Evolutionary conservation across 2,329 filamentous ascomycete genomes (phyloP), one percentile per base, ranked within the genome.

Genomic region (Lasiodiplodia hormozganensis): DNA sequence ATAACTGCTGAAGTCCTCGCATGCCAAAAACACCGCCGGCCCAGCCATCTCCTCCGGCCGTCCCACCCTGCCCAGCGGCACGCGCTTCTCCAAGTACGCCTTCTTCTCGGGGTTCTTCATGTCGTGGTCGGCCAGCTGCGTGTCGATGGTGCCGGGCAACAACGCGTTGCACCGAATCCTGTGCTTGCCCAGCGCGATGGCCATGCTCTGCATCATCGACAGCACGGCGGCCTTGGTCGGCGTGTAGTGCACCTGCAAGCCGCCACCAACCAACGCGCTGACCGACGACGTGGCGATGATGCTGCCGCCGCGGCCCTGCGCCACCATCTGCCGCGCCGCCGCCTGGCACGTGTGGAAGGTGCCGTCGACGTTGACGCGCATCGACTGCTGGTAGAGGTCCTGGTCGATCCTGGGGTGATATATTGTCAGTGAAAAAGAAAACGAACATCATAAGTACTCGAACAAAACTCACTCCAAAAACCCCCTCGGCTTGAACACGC

Each of bases 241-340:
- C 56, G 56, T 58, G 56, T 43, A 58, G 21, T 58, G 56, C n/a
- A 58, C 56, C n/a, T 58, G 36, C 34, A 40, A 8, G 0, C 56
- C 56, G 5, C 53, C 53, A 3, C 53, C 53, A 10, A 57, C 53
- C 53, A 57, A 11, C 31, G 53, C 56, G 21, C 56, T 58, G n/a
- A 58, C 56, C 6, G 56, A 58, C 7, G 56, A 58, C 10, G 21
- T 43, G 11, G 56, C 56, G n/a, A 58, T 43, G 36, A 58, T 58
- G 56, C 56, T 58, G 10, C 56, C 34, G 56, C 56, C 56, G n/a
- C 43, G 36, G 4, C 56, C 56, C 25, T 58, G 56, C 2, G 56
- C 10, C 7, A 58, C 56, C 56, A 58, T 58, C 56, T 58, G 56
- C n/a, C 53, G 56, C 36, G 56, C 56, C 16, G 53, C 56, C 21